phyloP scores from a whole-genome alignment of 208 protist genomes.

The Trypanosoma vivax region DNA sequence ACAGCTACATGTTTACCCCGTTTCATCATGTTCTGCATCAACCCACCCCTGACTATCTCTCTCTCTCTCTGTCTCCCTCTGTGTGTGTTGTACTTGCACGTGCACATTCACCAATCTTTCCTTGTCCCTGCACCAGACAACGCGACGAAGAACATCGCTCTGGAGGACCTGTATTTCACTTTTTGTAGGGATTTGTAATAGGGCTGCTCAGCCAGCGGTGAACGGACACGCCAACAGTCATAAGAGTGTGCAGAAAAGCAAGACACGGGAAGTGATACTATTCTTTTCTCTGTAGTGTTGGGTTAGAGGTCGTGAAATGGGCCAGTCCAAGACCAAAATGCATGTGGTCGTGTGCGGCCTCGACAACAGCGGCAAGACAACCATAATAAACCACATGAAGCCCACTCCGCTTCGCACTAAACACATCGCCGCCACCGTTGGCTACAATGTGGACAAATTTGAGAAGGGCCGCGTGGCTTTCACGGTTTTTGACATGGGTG shows the following conservation, averaged over 20 bases:
- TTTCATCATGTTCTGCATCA: not conserved
- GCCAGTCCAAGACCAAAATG: constrained; percentile 78
- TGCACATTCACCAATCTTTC: not conserved
- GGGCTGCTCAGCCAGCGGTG: no score
- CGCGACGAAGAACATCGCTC: no score
- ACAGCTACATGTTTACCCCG: no score
- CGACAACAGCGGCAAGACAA: constrained; percentile 95
- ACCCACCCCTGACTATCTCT: not conserved
- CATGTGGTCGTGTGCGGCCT: constrained; percentile 81
- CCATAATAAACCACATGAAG: constrained; percentile 97
- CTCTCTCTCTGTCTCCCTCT: not conserved
- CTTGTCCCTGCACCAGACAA: not conserved
- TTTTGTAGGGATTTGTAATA: no score
- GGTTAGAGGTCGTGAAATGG: constrained; percentile 30
- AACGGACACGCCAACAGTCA: no score
- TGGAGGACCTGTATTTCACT: no score
- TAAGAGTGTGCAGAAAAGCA: no score
- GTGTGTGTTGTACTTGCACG: not conserved
- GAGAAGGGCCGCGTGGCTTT: constrained; percentile 93
- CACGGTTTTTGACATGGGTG: constrained; percentile 98
- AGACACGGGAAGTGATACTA: no score
- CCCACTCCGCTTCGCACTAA: constrained; percentile 86
- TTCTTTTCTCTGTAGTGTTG: not conserved
- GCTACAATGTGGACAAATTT: constrained; percentile 89
- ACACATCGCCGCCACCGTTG: constrained; percentile 96